Evolutionary conservation across 31 red algal species (phyloP).

Genomic region (Asparagopsis taxiformis): DNA sequence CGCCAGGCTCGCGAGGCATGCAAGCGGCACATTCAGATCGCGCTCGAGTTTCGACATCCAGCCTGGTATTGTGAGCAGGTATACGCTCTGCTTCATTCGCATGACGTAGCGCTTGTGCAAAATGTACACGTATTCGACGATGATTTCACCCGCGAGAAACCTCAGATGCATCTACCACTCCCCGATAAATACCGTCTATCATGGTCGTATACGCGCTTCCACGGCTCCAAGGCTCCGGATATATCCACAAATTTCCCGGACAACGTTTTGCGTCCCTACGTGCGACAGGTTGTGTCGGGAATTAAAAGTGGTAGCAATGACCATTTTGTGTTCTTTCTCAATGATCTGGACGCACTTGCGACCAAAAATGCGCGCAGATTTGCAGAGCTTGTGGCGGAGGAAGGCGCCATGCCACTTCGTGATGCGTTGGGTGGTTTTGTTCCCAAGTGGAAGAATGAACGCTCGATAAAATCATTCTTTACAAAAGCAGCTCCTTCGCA

Average conservation of each 20-base stretch:
- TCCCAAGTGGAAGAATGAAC: conserved; percentile 22
- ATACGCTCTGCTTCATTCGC: background rate
- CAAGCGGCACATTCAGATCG: background rate
- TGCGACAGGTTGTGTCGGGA: conserved; percentile 3
- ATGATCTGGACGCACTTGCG: conserved; percentile 26
- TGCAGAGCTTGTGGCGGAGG: conserved; percentile 18
- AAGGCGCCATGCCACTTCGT: background rate
- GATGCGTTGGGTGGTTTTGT: conserved; percentile 8
- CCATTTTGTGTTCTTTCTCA: conserved; percentile 35
- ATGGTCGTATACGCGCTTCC: conserved; percentile 42
- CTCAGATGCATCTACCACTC: conserved; percentile 1
- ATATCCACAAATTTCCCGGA: conserved; percentile 18
- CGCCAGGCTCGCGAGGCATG: conserved; percentile 3
- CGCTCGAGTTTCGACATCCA: conserved; percentile 27
- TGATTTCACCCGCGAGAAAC: conserved; percentile 12
- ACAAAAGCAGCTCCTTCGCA: no score
- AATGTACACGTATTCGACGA: conserved; percentile 14
- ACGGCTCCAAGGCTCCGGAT: conserved; percentile 14
- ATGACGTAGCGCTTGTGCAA: conserved; percentile 27
- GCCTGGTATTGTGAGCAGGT: conserved; percentile 9
- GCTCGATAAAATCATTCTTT: conserved; percentile 11
- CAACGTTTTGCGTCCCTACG: conserved; percentile 3
- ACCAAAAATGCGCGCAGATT: conserved; percentile 18
- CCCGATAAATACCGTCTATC: conserved; percentile 1
- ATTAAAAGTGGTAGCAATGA: background rate